phyloP scores from a whole-genome alignment of 257 asterid genomes.

The Scutellaria minor region DNA sequence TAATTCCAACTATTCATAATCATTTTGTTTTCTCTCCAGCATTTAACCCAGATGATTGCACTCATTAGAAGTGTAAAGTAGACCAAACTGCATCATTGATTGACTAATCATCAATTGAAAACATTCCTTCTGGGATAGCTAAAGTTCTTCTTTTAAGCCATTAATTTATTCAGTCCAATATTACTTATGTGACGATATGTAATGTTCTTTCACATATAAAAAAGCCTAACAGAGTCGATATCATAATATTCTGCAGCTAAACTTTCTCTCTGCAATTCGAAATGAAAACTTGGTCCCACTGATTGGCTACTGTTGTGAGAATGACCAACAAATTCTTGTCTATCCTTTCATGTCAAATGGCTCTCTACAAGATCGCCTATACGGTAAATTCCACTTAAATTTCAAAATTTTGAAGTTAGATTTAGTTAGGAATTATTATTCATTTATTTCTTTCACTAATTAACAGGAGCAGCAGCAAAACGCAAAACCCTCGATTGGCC shows the following conservation, averaged over 20 bases:
- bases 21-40: background rate
- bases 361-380: conserved; percentile 82
- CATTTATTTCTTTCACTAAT: conserved; percentile 26
- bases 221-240: conserved; percentile 22
- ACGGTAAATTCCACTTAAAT: conserved; percentile 50
- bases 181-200: conserved; percentile 22
- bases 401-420: conserved; percentile 21
- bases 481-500: conserved; percentile 90
- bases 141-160: background rate
- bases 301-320: conserved; percentile 86
- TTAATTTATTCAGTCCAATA: background rate
- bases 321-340: conserved; percentile 88
- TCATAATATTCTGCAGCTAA: conserved; percentile 58
- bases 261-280: conserved; percentile 69
- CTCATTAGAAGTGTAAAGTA: background rate
- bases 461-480: conserved; percentile 82
- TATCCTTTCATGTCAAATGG: conserved; percentile 96
- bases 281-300: conserved; percentile 87
- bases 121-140: conserved; percentile 7
- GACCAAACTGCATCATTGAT: conserved; percentile 19
- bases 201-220: background rate
- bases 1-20: background rate
- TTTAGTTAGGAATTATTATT: conserved; percentile 23
- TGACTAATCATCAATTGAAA: background rate
- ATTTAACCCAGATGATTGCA: background rate